Percentiles rank a stretch among this genome's conserved stretches.
Evolutionary conservation across 2,329 filamentous ascomycete genomes (phyloP).

Genomic region (Lecanicillium sp.): DNA sequence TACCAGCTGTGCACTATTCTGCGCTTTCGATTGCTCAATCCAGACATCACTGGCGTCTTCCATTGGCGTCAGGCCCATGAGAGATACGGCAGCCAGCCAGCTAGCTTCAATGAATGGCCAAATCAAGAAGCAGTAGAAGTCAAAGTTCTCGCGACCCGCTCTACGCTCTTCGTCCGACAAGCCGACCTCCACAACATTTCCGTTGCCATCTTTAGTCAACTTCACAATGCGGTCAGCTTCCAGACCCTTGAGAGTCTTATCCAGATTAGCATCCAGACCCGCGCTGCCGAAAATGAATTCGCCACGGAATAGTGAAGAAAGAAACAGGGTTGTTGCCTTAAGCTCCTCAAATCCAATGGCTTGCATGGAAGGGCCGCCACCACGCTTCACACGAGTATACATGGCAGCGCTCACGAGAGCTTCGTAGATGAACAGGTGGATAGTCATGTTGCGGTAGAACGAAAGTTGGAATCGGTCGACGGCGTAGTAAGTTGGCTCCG

Average conservation of each 20-base stretch:
- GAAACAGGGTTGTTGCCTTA: constrained; percentile 73
- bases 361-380: constrained; percentile 77
- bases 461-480: constrained; percentile 95
- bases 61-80: constrained; percentile 74
- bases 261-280: constrained; percentile 72
- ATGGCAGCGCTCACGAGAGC: constrained; percentile 83
- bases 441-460: constrained; percentile 99
- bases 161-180: constrained; percentile 70
- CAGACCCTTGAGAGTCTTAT: constrained; percentile 69
- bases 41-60: constrained; percentile 59
- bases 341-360: constrained; percentile 71
- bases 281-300: constrained; percentile 96
- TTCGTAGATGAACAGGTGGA: constrained; percentile 93
- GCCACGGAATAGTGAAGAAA: constrained; percentile 88
- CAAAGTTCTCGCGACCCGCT: constrained; percentile 85
- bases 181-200: constrained; percentile 60
- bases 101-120: constrained; percentile 96
- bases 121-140: constrained; percentile 97
- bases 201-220: constrained; percentile 51
- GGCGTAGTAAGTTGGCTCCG: constrained; percentile 89
- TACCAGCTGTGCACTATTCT: constrained; percentile 76
- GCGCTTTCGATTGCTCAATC: constrained; percentile 71
- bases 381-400: constrained; percentile 85
- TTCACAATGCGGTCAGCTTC: constrained; percentile 74
- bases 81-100: constrained; percentile 84